Conservation (phyloP, 1,139 yeast genomes). For the Taphrina wiesneri region DNA sequence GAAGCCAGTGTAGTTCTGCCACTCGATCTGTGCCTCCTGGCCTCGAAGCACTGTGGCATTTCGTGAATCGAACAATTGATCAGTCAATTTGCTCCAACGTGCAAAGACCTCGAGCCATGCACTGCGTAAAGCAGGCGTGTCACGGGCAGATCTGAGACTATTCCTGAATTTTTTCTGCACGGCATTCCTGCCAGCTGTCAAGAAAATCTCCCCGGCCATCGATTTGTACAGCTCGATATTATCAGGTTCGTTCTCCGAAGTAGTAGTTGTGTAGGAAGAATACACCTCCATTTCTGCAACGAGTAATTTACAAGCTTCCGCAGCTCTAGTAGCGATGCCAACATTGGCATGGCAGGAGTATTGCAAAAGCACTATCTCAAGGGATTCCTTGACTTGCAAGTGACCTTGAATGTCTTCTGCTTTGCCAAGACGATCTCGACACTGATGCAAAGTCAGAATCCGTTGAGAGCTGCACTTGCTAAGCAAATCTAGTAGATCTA, state of each 20-base stretch:
- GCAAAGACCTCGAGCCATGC: conserved; percentile 8
- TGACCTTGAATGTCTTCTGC: background rate
- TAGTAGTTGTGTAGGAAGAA: background rate
- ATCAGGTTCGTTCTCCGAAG: background rate
- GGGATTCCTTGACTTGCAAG: background rate
- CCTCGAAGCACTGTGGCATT: background rate
- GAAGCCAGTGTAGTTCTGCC: conserved; percentile 23
- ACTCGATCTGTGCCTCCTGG: conserved; percentile 1
- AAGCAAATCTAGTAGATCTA: background rate
- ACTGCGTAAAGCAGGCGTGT: background rate
- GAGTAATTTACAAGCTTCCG: background rate
- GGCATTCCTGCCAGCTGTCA: conserved; percentile 22
- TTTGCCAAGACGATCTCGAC: background rate
- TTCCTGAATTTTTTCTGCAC: conserved; percentile 16
- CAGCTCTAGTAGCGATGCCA: conserved; percentile 2
- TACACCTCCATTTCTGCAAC: background rate
- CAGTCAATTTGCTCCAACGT: conserved; percentile 11
- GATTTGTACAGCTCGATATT: conserved; percentile 7
- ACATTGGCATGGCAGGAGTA: background rate
- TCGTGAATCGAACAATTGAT: background rate
- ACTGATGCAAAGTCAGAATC: background rate
- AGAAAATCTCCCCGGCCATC: conserved; percentile 3
- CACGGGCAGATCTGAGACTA: conserved; percentile 1
- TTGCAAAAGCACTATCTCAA: background rate
- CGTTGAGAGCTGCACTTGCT: background rate